Evolutionary conservation across 192 early-diverging fungal genomes (phyloP).

Genomic region (Thamnidium elegans): DNA sequence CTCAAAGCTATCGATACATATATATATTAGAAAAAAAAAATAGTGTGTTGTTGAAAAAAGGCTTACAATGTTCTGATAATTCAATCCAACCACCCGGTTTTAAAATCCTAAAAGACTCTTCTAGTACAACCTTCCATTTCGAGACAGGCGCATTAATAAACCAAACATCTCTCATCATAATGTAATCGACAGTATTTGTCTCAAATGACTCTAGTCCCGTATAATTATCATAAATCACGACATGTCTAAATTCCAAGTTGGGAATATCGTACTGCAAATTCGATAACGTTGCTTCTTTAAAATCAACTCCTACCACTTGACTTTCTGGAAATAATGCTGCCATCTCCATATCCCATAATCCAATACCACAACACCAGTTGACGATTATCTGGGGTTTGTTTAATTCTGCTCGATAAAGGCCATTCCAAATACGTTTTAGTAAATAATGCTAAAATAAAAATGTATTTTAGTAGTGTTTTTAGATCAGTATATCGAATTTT

Average conservation of each 20-base stretch:
- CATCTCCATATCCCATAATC: conserved; percentile 32
- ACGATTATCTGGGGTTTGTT: conserved; percentile 20
- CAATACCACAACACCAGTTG: conserved; percentile 30
- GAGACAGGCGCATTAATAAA: conserved; percentile 5
- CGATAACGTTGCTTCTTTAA: background rate
- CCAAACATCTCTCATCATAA: conserved; percentile 23
- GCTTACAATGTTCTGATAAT: conserved; percentile 21
- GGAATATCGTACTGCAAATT: background rate
- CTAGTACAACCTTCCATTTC: conserved; percentile 22
- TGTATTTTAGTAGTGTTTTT: background rate
- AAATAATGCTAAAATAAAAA: conserved; percentile 28
- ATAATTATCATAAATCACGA: background rate
- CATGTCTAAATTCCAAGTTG: conserved; percentile 15
- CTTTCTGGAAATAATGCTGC: conserved; percentile 24
- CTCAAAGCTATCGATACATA: background rate
- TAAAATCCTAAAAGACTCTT: conserved; percentile 26
- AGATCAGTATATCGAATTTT: background rate
- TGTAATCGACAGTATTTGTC: conserved; percentile 13
- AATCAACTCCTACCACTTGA: conserved; percentile 20
- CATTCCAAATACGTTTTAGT: conserved; percentile 18
- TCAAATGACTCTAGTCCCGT: conserved; percentile 16
- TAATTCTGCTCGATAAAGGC: conserved; percentile 19
- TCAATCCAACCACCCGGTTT: conserved; percentile 32
- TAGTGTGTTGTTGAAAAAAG: no score
- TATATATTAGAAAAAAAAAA: background rate